A percentile compares a stretch with the other conserved stretches of the same genome.
Evolutionary conservation across 768 basidiomycete genomes (phyloP).

Genomic region (Boletus eberwhitei): DNA sequence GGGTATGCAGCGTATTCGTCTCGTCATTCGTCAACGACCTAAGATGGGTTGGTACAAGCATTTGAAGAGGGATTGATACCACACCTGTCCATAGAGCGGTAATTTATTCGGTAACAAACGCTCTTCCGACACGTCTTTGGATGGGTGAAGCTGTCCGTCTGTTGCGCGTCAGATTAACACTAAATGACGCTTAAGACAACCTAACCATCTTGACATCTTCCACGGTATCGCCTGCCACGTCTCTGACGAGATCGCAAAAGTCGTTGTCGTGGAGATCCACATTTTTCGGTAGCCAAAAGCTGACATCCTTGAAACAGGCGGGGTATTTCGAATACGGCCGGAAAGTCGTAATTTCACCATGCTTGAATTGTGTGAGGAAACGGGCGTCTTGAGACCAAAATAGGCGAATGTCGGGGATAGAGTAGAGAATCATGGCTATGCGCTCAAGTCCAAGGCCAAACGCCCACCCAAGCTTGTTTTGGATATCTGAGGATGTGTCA

Average conservation of each 20-base stretch:
- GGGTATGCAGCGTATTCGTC: constrained; percentile 73
- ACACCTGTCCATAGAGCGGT: constrained; percentile 94
- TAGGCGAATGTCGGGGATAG: constrained; percentile 94
- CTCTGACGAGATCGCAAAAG: constrained; percentile 92
- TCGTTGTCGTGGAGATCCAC: constrained; percentile 84
- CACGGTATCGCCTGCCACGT: constrained; percentile 87
- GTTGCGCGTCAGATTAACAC: constrained; percentile 8
- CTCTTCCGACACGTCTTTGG: constrained; percentile 81
- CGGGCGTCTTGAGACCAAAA: constrained; percentile 93
- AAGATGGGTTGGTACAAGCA: constrained; percentile 3
- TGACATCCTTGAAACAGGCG: constrained; percentile 89
- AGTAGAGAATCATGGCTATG: constrained; percentile 96
- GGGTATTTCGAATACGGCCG: constrained; percentile 92
- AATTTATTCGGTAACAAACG: constrained; percentile 87
- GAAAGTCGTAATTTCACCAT: constrained; percentile 77
- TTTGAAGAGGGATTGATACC: constrained; percentile 4
- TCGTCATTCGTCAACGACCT: constrained; percentile 90
- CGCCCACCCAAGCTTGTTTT: constrained; percentile 91
- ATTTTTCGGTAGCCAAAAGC: constrained; percentile 81
- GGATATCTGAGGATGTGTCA: constrained; percentile 50
- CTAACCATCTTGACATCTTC: constrained; percentile 85
- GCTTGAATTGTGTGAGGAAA: constrained; percentile 82
- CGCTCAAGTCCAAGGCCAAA: constrained; percentile 97
- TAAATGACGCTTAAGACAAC: background rate
- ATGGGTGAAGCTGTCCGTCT: constrained; percentile 92